phyloP scores from a whole-genome alignment of 441 rosid genomes.

The Adansonia rubrostipa region DNA sequence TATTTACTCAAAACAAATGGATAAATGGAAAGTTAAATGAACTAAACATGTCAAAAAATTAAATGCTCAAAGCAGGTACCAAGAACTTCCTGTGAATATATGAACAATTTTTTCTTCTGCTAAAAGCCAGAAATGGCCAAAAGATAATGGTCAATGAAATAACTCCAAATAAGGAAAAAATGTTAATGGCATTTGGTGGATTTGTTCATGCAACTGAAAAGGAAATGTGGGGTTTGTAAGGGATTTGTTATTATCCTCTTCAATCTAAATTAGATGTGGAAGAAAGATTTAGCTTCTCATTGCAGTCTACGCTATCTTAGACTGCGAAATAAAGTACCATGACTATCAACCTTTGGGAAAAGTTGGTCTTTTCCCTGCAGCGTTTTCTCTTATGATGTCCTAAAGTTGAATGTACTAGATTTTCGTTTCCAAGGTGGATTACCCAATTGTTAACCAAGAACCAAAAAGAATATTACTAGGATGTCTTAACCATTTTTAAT shows the following conservation, averaged over 20 bases:
- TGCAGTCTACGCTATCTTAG: not conserved
- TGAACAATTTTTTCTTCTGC: not conserved
- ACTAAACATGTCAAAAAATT: not conserved
- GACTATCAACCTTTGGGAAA: not conserved
- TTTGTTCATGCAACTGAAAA: not conserved
- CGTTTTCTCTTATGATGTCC: no score
- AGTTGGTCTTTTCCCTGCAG: not conserved
- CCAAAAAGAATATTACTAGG: no score
- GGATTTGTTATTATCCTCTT: not conserved
- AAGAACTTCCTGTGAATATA: not conserved
- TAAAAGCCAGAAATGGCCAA: not conserved
- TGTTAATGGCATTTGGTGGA: not conserved
- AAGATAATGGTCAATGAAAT: not conserved
- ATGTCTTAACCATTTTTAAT: not conserved
- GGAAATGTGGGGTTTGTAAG: not conserved
- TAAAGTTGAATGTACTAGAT: not conserved
- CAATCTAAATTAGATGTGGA: not conserved
- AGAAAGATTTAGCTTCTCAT: not conserved
- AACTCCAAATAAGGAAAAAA: not conserved
- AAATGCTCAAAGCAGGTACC: not conserved
- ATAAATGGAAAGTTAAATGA: slow-evolving; percentile 2
- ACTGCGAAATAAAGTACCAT: not conserved
- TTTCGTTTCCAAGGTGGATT: not conserved
- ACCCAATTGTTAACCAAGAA: no score
- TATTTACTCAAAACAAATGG: not conserved